phyloP scores from a whole-genome alignment of 148 eudicot species.

The Rhododendron henanense region DNA sequence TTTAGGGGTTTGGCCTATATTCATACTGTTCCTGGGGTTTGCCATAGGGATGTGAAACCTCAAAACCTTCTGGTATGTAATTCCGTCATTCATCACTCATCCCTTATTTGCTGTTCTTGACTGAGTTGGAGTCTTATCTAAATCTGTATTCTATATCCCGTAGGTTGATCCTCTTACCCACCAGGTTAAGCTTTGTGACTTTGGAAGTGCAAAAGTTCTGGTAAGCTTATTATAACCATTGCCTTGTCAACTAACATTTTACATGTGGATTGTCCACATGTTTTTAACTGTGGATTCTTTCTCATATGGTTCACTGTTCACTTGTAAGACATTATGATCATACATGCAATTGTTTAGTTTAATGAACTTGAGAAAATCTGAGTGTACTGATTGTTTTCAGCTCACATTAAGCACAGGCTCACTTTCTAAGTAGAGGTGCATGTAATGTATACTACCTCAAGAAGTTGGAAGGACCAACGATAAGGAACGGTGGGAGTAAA shows the following conservation, averaged over 20 bases:
- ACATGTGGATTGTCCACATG: not conserved
- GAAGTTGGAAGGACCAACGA: not conserved
- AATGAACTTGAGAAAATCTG: not conserved
- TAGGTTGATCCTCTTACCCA: slow-evolving; percentile 90
- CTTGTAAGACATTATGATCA: not conserved
- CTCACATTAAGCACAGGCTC: not conserved
- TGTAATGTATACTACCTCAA: not conserved
- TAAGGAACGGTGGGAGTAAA: not conserved
- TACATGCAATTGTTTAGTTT: not conserved
- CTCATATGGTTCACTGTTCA: not conserved
- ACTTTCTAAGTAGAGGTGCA: not conserved
- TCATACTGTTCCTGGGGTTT: slow-evolving; percentile 73
- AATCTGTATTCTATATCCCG: not conserved
- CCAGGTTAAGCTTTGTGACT: slow-evolving; percentile 89
- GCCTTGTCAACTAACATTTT: not conserved
- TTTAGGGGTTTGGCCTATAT: slow-evolving; percentile 80
- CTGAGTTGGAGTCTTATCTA: not conserved
- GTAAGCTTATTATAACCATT: slow-evolving; percentile 27
- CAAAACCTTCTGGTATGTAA: slow-evolving; percentile 56
- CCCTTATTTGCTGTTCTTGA: not conserved
- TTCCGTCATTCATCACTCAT: no score
- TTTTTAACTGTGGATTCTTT: not conserved
- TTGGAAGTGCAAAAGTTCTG: slow-evolving; percentile 92
- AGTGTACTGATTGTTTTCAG: not conserved
- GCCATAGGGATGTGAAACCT: slow-evolving; percentile 85